Evolutionary conservation across 2,329 filamentous ascomycete species (phyloP).

Genomic region (Penicillium concentricum): DNA sequence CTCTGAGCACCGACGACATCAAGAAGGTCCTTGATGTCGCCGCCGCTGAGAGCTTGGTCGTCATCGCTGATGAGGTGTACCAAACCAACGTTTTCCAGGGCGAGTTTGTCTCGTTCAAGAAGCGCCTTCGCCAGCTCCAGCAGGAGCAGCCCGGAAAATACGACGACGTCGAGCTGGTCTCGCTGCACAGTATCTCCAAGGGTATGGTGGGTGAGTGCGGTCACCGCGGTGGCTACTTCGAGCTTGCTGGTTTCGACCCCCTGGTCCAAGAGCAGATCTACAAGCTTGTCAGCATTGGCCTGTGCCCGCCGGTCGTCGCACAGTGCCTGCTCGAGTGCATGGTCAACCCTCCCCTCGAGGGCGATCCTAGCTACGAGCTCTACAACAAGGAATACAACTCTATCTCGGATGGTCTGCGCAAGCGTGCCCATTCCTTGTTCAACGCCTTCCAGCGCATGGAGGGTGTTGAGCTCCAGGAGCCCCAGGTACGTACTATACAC

Average conservation of each 20-base stretch:
- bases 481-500: slow-evolving; percentile 54
- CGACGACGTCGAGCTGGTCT: slow-evolving; percentile 83
- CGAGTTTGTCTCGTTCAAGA: slow-evolving; percentile 95
- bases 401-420: slow-evolving; percentile 75
- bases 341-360: slow-evolving; percentile 87
- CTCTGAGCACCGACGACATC: slow-evolving; percentile 74
- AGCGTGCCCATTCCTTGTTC: slow-evolving; percentile 81
- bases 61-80: slow-evolving; percentile 97
- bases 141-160: slow-evolving; percentile 70
- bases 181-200: slow-evolving; percentile 91
- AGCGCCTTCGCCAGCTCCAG: slow-evolving; percentile 77
- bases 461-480: slow-evolving; percentile 84
- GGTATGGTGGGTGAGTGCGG: slow-evolving; percentile 99
- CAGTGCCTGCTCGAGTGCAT: slow-evolving; percentile 97
- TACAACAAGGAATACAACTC: slow-evolving; percentile 82
- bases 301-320: slow-evolving; percentile 91
- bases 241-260: slow-evolving; percentile 84
- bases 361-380: slow-evolving; percentile 78
- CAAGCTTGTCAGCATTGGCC: slow-evolving; percentile 96
- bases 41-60: slow-evolving; percentile 76
- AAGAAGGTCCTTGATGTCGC: slow-evolving; percentile 84
- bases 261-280: slow-evolving; percentile 91
- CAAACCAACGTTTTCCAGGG: slow-evolving; percentile 97
- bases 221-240: slow-evolving; percentile 96
- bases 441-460: slow-evolving; percentile 93